These are phyloP conservation scores for Penicillium goetzii DNA, from an alignment of 495 filamentous ascomycete genomes.

Conservation along the genomic window DNA sequence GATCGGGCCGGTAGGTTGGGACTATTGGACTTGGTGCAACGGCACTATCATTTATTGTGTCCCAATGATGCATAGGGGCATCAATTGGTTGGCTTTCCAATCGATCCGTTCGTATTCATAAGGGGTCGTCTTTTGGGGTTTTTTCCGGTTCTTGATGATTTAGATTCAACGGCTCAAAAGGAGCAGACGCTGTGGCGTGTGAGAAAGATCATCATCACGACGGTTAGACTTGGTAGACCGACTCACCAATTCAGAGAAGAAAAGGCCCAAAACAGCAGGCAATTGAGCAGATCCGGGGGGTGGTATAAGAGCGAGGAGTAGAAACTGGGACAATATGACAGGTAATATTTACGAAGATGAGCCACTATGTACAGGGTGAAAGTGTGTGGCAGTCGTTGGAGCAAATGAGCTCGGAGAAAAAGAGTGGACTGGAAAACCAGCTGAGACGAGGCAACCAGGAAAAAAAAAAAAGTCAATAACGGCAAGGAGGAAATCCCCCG, in stretches of 20 bases:
- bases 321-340: slow-evolving; percentile 15
- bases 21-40: slow-evolving; percentile 50
- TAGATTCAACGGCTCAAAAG: not conserved
- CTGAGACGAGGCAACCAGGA: slow-evolving; percentile 25
- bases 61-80: slow-evolving; percentile 43
- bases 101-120: slow-evolving; percentile 23
- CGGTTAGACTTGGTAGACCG: not conserved
- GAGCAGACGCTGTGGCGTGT: slow-evolving; percentile 5
- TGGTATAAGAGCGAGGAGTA: slow-evolving; percentile 16
- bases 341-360: slow-evolving; percentile 27
- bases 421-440: slow-evolving; percentile 11
- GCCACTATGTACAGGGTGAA: slow-evolving; percentile 29
- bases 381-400: slow-evolving; percentile 8
- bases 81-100: slow-evolving; percentile 32
- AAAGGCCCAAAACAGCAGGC: not conserved
- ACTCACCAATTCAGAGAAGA: slow-evolving; percentile 23
- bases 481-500: slow-evolving; percentile 13
- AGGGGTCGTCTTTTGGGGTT: not conserved
- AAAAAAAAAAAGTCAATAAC: not conserved
- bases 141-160: not conserved
- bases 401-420: slow-evolving; percentile 9
- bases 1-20: slow-evolving; percentile 43
- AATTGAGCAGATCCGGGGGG: not conserved
- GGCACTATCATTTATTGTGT: slow-evolving; percentile 32
- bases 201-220: slow-evolving; percentile 8